These are phyloP conservation scores for Cytospora piceae DNA, from an alignment of 2,329 filamentous ascomycete species.

Conservation along the genomic window DNA sequence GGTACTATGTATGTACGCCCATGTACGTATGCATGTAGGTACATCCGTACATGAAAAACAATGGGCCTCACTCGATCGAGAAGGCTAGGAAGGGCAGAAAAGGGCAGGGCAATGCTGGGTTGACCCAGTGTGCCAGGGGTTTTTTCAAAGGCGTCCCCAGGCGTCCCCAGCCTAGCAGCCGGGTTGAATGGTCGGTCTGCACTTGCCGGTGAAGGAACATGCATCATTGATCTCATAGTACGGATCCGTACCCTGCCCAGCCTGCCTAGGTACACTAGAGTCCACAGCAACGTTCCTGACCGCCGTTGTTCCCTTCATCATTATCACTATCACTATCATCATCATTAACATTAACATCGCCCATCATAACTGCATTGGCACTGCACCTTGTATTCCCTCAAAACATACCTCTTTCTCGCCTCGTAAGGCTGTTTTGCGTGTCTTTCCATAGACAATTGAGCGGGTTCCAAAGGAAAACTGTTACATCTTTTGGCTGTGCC, in stretches of 20 bases:
- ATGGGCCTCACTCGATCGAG: not conserved
- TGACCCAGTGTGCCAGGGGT: not conserved
- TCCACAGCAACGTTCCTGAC: not conserved
- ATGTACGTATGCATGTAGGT: not conserved
- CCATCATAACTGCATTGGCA: not conserved
- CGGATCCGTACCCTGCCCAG: not conserved
- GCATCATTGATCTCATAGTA: constrained; percentile 2
- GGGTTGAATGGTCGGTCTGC: constrained; percentile 1
- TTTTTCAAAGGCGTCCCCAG: not conserved
- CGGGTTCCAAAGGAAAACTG: too few species aligned
- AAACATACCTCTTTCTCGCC: not conserved
- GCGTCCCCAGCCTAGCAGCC: not conserved
- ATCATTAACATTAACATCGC: too few species aligned
- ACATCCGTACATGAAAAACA: not conserved
- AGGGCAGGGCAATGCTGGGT: too few species aligned
- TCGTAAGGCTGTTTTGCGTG: not conserved
- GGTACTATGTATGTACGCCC: not conserved
- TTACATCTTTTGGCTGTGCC: not conserved
- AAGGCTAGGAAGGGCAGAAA: not conserved
- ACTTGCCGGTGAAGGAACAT: not conserved
- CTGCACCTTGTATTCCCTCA: not conserved
- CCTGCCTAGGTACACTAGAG: not conserved
- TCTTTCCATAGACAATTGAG: not conserved
- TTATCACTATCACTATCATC: not conserved
- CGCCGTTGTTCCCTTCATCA: constrained; percentile 1